Conservation (phyloP, 306 rosid genomes). For the Castanea crenata region DNA sequence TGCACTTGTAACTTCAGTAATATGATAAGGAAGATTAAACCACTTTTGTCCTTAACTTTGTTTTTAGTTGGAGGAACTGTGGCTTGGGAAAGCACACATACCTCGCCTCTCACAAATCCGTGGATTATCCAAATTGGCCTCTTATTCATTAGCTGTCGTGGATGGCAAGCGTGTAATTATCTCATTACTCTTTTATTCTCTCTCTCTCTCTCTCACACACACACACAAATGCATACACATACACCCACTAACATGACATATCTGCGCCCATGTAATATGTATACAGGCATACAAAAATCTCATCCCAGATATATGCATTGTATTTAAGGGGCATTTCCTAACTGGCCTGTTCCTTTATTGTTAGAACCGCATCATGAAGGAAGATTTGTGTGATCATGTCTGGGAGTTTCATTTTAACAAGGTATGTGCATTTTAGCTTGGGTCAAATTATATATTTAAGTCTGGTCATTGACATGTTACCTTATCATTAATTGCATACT, state of each 20-base stretch:
- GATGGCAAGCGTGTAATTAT: slow-evolving; percentile 45
- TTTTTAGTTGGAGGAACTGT: slow-evolving; percentile 39
- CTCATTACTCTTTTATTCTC: neutral
- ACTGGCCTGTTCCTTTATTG: slow-evolving; percentile 5
- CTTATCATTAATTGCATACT: neutral
- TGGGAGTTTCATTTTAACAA: slow-evolving; percentile 52
- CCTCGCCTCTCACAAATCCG: slow-evolving; percentile 27
- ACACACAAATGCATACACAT: neutral
- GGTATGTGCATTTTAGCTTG: slow-evolving; percentile 22
- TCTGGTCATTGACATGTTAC: neutral
- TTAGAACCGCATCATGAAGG: slow-evolving; percentile 42
- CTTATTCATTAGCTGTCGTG: slow-evolving; percentile 39
- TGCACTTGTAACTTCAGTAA: neutral
- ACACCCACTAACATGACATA: neutral
- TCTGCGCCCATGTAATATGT: neutral
- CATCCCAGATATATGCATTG: neutral
- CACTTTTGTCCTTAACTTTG: neutral
- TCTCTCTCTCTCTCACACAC: neutral
- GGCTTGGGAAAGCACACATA: slow-evolving; percentile 54
- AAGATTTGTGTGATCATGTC: slow-evolving; percentile 45
- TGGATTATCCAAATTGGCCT: slow-evolving; percentile 38
- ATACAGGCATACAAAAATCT: neutral
- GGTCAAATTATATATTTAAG: neutral
- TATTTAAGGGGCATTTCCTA: neutral
- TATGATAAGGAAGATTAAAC: neutral